Evolutionary conservation across 148 eudicot species (phyloP).

Genomic region (Cornus florida): DNA sequence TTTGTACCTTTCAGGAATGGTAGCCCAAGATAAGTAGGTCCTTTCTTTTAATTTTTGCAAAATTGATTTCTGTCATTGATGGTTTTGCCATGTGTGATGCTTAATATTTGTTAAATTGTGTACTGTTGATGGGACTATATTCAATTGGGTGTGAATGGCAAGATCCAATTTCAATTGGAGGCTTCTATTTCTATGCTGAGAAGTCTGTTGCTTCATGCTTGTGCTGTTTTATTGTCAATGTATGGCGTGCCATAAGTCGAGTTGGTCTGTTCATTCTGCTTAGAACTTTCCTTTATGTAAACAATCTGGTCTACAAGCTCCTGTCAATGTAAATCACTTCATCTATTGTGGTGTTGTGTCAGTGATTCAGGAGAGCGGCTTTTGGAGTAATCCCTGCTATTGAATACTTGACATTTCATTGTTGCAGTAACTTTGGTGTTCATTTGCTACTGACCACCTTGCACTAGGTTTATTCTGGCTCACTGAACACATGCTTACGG

Average conservation of each 20-base stretch:
- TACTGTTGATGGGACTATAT: background rate
- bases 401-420: background rate
- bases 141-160: conserved; percentile 9
- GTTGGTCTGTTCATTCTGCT: background rate
- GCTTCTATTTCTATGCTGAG: background rate
- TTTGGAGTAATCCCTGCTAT: background rate
- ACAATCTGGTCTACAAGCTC: background rate
- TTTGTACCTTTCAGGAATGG: too few species aligned
- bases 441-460: background rate
- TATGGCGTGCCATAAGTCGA: background rate
- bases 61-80: conserved; percentile 31
- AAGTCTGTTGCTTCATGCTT: conserved; percentile 8
- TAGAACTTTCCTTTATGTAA: background rate
- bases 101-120: background rate
- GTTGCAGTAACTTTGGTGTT: background rate
- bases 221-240: background rate
- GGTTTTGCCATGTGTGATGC: conserved; percentile 33
- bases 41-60: too few species aligned
- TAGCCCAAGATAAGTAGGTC: too few species aligned
- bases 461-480: background rate
- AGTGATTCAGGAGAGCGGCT: background rate
- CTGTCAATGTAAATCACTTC: background rate
- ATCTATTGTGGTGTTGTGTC: background rate
- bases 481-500: conserved; percentile 6
- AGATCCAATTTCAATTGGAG: conserved; percentile 2